Evolutionary conservation across 169 alveolate genomes (phyloP).

Genomic region (Ophryocystis elektroscirrha): DNA sequence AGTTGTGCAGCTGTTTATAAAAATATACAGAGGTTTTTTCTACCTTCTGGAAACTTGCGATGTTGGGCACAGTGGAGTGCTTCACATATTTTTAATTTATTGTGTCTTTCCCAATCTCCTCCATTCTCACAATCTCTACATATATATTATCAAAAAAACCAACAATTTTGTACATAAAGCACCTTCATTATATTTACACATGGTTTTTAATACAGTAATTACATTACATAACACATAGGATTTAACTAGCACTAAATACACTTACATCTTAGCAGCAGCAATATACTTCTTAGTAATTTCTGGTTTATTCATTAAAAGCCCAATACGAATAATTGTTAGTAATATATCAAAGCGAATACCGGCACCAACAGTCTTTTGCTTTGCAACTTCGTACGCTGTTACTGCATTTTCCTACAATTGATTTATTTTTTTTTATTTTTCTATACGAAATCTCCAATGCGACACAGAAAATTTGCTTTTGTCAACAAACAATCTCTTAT

Average conservation of each 20-base stretch:
- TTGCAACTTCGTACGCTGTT: conserved; percentile 38
- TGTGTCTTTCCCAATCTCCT: conserved; percentile 94
- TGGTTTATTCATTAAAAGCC: not conserved
- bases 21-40: not conserved
- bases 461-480: conserved; percentile 50
- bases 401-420: conserved; percentile 31
- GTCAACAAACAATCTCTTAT: conserved; percentile 61
- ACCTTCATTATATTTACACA: conserved; percentile 14
- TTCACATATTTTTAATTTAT: conserved; percentile 75
- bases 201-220: conserved; percentile 25
- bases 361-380: conserved; percentile 44
- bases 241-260: no score
- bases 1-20: conserved; percentile 18
- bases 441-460: conserved; percentile 43
- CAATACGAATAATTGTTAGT: conserved; percentile 34
- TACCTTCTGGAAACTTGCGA: conserved; percentile 9
- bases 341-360: conserved; percentile 41
- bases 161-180: no score
- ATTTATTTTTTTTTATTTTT: no score
- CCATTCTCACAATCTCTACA: conserved; percentile 63
- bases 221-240: no score
- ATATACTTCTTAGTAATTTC: conserved; percentile 2
- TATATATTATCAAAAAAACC: not conserved
- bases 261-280: conserved; percentile 8
- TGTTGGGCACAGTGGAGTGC: conserved; percentile 24